Percentiles rank a stretch among this genome's conserved stretches.
These are phyloP conservation scores for Euphorbia lathyris DNA, from an alignment of 345 rosid species.

Conservation along the genomic window DNA sequence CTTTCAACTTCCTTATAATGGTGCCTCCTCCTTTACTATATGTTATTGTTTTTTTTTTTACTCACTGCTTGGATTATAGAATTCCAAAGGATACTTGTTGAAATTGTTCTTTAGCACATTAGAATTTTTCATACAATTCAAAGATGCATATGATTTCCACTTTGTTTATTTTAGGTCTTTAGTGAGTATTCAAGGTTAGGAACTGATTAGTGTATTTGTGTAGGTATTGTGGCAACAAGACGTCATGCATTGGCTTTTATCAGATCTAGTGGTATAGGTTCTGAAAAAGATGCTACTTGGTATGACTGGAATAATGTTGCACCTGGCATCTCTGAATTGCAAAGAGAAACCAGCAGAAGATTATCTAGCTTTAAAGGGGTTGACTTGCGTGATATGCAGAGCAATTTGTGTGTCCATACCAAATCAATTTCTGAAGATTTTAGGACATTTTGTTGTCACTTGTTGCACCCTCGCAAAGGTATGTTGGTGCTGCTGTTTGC, in stretches of 20 bases:
- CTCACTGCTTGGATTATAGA: not conserved
- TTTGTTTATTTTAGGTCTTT: too few relatives aligned
- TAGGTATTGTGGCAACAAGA: constrained; percentile 50
- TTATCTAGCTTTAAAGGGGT: constrained; percentile 35
- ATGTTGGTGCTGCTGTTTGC: constrained; percentile 2
- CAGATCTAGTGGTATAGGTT: constrained; percentile 28
- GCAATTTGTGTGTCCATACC: constrained; percentile 24
- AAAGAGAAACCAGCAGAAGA: constrained; percentile 47
- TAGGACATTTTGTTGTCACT: constrained; percentile 38
- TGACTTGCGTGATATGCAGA: constrained; percentile 30
- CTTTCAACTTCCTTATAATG: constrained; percentile 51
- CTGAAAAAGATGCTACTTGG: constrained; percentile 18
- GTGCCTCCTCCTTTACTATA: constrained; percentile 26
- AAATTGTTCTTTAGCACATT: not conserved
- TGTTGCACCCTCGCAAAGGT: constrained; percentile 53
- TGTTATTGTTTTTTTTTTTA: not conserved
- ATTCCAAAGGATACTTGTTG: not conserved
- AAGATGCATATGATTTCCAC: not conserved
- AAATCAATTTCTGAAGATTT: constrained; percentile 39
- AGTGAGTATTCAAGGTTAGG: not conserved
- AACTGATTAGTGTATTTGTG: constrained; percentile 10
- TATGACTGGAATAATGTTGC: constrained; percentile 43
- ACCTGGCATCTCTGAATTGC: constrained; percentile 39
- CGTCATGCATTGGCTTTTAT: constrained; percentile 41
- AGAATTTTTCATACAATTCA: not conserved